These are phyloP conservation scores for Calonectria ilicicola DNA, from an alignment of 2,329 filamentous ascomycete species.

Conservation along the genomic window DNA sequence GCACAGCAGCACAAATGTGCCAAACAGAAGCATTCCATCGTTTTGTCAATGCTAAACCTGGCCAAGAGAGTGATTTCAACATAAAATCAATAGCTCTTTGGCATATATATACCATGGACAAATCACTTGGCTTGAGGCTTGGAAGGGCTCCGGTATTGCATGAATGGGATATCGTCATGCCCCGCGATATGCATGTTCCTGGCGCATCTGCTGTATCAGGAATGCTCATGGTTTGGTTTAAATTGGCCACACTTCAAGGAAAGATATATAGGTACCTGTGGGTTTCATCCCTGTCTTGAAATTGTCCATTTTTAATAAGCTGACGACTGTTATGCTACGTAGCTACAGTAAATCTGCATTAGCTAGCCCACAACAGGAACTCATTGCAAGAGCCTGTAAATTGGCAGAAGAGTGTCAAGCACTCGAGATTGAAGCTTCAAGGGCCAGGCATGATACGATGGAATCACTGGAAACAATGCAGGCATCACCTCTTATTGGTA, in stretches of 20 bases:
- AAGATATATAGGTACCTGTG: conserved; percentile 66
- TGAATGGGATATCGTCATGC: conserved; percentile 69
- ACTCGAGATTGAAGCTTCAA: conserved; percentile 50
- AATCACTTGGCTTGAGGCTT: conserved; percentile 67
- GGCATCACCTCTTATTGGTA: conserved; percentile 54
- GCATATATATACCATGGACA: conserved; percentile 68
- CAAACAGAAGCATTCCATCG: conserved; percentile 63
- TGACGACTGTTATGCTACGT: conserved; percentile 7
- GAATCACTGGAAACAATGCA: conserved; percentile 52
- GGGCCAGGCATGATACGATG: conserved; percentile 50
- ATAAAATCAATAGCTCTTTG: conserved; percentile 60
- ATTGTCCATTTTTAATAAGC: not conserved
- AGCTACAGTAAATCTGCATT: conserved; percentile 63
- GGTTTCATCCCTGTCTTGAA: conserved; percentile 13
- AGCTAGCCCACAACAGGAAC: conserved; percentile 51
- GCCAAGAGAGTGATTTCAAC: conserved; percentile 45
- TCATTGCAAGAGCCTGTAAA: conserved; percentile 53
- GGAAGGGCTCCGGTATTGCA: conserved; percentile 69
- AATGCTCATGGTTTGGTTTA: conserved; percentile 66
- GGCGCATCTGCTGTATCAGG: conserved; percentile 46
- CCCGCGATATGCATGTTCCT: conserved; percentile 56
- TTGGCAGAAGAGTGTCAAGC: conserved; percentile 54
- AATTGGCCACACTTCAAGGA: conserved; percentile 67
- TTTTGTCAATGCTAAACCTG: conserved; percentile 61
- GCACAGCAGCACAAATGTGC: conserved; percentile 69